A percentile compares a stretch with the other conserved stretches of the same genome.
These are phyloP conservation scores for Radiomyces spectabilis DNA, from an alignment of 192 early-diverging fungal genomes.

Conservation along the genomic window DNA sequence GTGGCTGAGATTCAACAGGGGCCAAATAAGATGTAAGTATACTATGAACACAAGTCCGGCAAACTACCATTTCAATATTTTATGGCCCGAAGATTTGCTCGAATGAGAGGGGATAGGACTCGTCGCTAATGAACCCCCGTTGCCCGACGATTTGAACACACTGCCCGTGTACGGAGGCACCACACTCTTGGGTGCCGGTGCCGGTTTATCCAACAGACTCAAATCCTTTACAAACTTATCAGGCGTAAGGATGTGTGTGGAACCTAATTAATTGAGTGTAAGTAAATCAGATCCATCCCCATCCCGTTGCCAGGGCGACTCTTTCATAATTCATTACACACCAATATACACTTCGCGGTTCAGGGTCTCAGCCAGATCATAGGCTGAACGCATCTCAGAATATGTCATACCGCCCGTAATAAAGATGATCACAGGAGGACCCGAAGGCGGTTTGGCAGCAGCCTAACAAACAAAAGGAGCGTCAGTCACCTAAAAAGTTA, in stretches of 20 bases:
- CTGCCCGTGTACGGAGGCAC: too few relatives aligned
- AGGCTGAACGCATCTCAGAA: constrained; percentile 65
- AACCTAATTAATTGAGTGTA: constrained; percentile 35
- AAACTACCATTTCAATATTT: too few relatives aligned
- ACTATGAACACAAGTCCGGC: too few relatives aligned
- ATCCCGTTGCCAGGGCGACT: background rate
- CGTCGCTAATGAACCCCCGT: too few relatives aligned
- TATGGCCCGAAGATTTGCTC: too few relatives aligned
- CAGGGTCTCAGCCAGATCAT: constrained; percentile 56
- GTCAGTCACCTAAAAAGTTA: constrained; percentile 5
- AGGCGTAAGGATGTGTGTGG: constrained; percentile 67
- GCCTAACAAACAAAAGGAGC: constrained; percentile 17
- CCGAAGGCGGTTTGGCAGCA: constrained; percentile 32
- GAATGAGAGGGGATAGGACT: too few relatives aligned
- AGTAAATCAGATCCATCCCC: too few relatives aligned
- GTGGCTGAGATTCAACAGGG: too few relatives aligned
- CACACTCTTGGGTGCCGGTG: constrained; percentile 15
- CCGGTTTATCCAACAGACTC: constrained; percentile 48
- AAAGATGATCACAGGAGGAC: constrained; percentile 67
- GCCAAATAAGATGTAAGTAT: too few relatives aligned
- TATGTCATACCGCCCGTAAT: constrained; percentile 74
- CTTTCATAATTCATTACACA: constrained; percentile 9
- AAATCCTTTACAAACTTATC: constrained; percentile 60
- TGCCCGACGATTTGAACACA: too few relatives aligned
- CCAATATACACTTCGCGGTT: constrained; percentile 70